A percentile compares a stretch with the other conserved stretches of the same genome.
These are phyloP conservation scores for Aureobasidium sp. DNA, from an alignment of 2,329 filamentous ascomycete species.

Conservation along the genomic window DNA sequence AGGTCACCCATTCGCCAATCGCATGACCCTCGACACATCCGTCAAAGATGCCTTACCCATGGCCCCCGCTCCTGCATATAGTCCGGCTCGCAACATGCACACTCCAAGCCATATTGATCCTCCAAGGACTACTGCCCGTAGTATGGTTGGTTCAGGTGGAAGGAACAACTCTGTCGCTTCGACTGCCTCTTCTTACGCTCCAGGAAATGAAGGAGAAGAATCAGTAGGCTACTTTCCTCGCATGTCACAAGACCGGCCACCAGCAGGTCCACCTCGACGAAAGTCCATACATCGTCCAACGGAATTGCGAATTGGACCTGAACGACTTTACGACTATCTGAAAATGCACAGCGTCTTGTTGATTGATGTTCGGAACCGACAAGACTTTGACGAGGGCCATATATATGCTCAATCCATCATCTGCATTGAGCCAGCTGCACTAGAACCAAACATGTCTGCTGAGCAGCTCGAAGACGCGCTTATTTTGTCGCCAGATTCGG, in stretches of 20 bases:
- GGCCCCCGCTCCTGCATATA: slow-evolving; percentile 68
- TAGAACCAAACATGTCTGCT: slow-evolving; percentile 60
- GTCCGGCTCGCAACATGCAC: slow-evolving; percentile 64
- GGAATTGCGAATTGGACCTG: slow-evolving; percentile 57
- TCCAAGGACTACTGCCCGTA: slow-evolving; percentile 58
- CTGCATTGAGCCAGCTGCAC: slow-evolving; percentile 77
- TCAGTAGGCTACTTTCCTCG: slow-evolving; percentile 35
- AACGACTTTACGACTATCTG: slow-evolving; percentile 66
- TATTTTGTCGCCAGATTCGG: slow-evolving; percentile 63
- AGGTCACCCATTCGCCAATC: slow-evolving; percentile 3
- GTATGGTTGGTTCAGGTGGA: slow-evolving; percentile 48
- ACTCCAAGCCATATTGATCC: slow-evolving; percentile 58
- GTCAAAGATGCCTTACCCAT: slow-evolving; percentile 57
- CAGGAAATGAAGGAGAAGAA: slow-evolving; percentile 28
- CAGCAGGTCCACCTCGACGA: slow-evolving; percentile 25
- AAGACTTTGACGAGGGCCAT: slow-evolving; percentile 80
- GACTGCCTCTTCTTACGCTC: slow-evolving; percentile 32
- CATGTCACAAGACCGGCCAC: slow-evolving; percentile 19
- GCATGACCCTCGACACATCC: slow-evolving; percentile 43
- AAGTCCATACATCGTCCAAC: slow-evolving; percentile 45
- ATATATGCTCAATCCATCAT: slow-evolving; percentile 78
- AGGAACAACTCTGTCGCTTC: slow-evolving; percentile 47
- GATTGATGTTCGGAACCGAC: slow-evolving; percentile 76
- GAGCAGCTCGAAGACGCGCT: slow-evolving; percentile 61
- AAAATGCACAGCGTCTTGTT: slow-evolving; percentile 62